Conservation (phyloP, 2,329 filamentous ascomycete genomes). For the Chaetothyriales sp. region DNA sequence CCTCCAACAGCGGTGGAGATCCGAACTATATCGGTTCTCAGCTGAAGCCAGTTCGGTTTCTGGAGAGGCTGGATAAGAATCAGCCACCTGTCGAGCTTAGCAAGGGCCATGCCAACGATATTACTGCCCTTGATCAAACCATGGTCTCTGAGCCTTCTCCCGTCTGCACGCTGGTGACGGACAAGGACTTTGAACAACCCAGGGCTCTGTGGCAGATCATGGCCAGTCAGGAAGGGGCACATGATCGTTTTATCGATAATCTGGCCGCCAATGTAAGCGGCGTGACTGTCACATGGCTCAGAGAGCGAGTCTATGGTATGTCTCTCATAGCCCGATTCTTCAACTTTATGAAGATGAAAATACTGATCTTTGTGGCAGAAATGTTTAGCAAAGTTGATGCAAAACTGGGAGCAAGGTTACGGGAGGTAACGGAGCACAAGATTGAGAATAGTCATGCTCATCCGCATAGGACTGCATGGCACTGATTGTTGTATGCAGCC, state of each 20-base stretch:
- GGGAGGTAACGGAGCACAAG: conserved; percentile 1
- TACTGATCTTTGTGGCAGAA: conserved; percentile 10
- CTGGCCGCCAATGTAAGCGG: conserved; percentile 42
- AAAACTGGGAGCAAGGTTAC: conserved; percentile 3
- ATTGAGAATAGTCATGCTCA: neutral
- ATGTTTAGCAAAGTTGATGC: conserved; percentile 7
- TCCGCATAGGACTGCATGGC: conserved; percentile 1
- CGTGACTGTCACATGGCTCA: conserved; percentile 43
- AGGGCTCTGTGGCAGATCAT: conserved; percentile 30
- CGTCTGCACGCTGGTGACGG: conserved; percentile 28
- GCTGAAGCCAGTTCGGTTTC: conserved; percentile 11
- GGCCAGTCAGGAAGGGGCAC: conserved; percentile 34
- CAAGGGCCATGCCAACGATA: conserved; percentile 14
- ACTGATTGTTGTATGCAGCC: too few species aligned
- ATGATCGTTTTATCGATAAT: conserved; percentile 46
- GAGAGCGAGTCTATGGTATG: conserved; percentile 37
- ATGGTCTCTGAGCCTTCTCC: conserved; percentile 26
- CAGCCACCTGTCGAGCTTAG: neutral
- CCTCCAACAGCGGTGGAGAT: conserved; percentile 43
- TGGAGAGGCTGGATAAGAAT: neutral
- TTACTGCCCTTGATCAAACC: conserved; percentile 26
- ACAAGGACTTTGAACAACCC: conserved; percentile 32
- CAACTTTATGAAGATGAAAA: neutral
- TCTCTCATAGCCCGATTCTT: neutral
- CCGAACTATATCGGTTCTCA: conserved; percentile 36